Base-by-base conservation (phyloP, 441 rosid genomes). In the Macaranga tanarius region DNA sequence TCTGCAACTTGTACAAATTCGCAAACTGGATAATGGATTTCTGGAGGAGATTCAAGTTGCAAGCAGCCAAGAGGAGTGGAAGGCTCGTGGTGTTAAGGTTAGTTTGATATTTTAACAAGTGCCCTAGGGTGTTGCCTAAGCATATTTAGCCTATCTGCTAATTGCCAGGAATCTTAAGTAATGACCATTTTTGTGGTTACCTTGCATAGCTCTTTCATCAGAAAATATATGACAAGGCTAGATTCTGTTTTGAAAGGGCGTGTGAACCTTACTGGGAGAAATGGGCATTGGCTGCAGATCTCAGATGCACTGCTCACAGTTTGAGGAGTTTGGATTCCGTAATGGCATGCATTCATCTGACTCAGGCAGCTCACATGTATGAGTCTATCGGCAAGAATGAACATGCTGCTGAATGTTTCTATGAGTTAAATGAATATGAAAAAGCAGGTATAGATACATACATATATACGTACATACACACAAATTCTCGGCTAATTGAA, bases 31-130 rank as follows among this genome's bases (percentile, higher is more conserved):
- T 76, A 62, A 65, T 20, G 62, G 62, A 11, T 81, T 85, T 64
- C 78, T 82, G 20, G 85, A 74, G 57, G 84, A 73, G 65, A 82
- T 86, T 81, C 81, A 79, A 79, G 84, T 85, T 42, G 74, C 79
- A 57, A 84, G 88, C 79, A 86, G 84, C 69, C 68, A 73, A 12
- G 84, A 80, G 44, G 88, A 88, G 67, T 85, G 87, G 90, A 85
- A 80, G 70, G 76, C 83, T 25, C 78, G 73, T 12, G 89, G 89
- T 25, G 52, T 72, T 61, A 81, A 86, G 89, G 92, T 86, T 50
- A 28, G 51, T 23, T 59, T 4, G 19, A 12, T 15, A 0, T 58
- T 70, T 20, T 15, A 20, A 28, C 4, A 28, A 28, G 34, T 28
- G 1, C 38, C 38, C 4, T 31, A n/a, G n/a, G 38, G 4, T 31